Evolutionary conservation across 2,329 filamentous ascomycete species (phyloP).

Genomic region (Monilinia laxa): DNA sequence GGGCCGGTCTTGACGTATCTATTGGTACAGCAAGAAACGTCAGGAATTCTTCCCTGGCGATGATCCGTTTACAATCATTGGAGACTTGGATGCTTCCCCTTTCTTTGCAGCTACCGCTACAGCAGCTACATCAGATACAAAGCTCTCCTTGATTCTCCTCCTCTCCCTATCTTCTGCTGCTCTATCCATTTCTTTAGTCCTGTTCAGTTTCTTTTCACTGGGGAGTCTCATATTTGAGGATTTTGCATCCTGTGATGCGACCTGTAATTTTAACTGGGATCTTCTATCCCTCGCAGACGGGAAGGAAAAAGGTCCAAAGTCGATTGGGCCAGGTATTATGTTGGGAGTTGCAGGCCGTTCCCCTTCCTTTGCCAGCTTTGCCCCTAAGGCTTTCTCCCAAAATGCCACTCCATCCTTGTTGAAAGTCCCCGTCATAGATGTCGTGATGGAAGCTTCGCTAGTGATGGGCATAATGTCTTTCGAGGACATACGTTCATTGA

Average conservation of each 20-base stretch:
- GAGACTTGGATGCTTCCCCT: neutral
- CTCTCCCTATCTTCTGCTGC: neutral
- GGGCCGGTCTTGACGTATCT: neutral
- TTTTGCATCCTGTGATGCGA: neutral
- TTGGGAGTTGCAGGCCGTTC: neutral
- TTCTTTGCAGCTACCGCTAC: neutral
- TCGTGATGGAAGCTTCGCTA: neutral
- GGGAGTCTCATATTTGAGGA: neutral
- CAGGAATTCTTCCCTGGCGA: neutral
- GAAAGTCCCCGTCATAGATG: conserved; percentile 1
- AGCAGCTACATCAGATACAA: neutral
- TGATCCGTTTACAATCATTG: conserved; percentile 21
- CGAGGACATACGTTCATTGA: neutral
- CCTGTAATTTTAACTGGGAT: neutral
- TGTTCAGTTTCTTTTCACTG: neutral
- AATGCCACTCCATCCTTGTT: conserved; percentile 5
- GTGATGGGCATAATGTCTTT: neutral
- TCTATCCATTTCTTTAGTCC: neutral
- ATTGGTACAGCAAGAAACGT: neutral
- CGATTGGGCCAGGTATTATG: neutral
- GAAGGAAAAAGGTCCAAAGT: neutral
- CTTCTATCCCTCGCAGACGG: neutral
- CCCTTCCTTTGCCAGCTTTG: conserved; percentile 23
- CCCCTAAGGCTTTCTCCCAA: conserved; percentile 4
- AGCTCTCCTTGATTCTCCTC: neutral